Conservation (phyloP, 495 filamentous ascomycete genomes). For the Rusavskia elegans region DNA sequence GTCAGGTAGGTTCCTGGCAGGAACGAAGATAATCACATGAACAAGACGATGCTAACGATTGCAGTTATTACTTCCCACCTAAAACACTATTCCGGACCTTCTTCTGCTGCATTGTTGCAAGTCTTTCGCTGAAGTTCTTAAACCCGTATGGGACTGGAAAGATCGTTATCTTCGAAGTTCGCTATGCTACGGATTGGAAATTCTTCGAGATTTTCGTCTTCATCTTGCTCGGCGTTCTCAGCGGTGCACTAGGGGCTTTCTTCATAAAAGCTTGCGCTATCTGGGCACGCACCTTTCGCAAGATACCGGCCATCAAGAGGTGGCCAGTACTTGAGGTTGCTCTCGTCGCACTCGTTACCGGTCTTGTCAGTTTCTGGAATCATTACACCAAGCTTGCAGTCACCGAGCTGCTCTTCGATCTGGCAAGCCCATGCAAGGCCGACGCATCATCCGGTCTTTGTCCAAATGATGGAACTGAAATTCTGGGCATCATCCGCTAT, state of each 20-base stretch:
- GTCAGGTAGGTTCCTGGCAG: constrained; percentile 34
- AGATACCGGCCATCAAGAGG: constrained; percentile 61
- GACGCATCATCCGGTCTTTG: constrained; percentile 57
- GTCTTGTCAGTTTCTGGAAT: constrained; percentile 84
- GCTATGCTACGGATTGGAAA: constrained; percentile 85
- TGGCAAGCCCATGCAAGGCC: constrained; percentile 70
- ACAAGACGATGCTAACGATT: not conserved
- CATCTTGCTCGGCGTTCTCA: constrained; percentile 67
- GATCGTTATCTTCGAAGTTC: constrained; percentile 89
- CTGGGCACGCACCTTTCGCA: constrained; percentile 82
- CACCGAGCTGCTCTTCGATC: constrained; percentile 75
- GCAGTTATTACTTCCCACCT: constrained; percentile 88
- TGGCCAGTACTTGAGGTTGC: constrained; percentile 78
- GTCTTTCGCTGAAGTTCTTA: constrained; percentile 80
- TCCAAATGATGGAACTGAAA: constrained; percentile 52
- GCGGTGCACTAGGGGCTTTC: constrained; percentile 69
- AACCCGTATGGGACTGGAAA: constrained; percentile 94
- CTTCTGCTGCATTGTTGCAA: constrained; percentile 90
- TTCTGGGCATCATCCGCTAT: constrained; percentile 51
- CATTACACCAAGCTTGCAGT: constrained; percentile 76
- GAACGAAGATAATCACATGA: not conserved
- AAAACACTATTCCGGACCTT: constrained; percentile 97
- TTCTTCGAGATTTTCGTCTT: constrained; percentile 83
- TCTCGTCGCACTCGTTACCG: constrained; percentile 75
- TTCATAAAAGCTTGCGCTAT: constrained; percentile 91